A percentile compares a stretch with the other conserved stretches of the same genome.
Conservation (phyloP, 202 grass and related monocot genomes). For the Schoenoplectus tabernaemontani region DNA sequence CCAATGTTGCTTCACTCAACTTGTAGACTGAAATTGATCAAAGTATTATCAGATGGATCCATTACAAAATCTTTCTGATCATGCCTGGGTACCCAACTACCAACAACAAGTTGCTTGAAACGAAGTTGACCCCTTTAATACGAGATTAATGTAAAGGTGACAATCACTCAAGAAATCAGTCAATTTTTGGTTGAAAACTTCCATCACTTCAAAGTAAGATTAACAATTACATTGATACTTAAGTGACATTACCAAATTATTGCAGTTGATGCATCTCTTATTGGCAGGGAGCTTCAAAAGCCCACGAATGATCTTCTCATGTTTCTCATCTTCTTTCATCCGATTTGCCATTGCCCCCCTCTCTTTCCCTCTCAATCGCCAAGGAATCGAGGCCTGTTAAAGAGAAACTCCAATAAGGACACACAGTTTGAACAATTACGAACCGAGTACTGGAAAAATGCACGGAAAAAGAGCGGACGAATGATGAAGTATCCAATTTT, state of each 20-base stretch:
- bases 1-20: background rate
- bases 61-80: background rate
- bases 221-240: no score
- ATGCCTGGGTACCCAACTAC: background rate
- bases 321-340: slow-evolving; percentile 85
- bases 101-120: background rate
- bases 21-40: background rate
- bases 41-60: background rate
- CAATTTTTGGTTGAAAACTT: background rate
- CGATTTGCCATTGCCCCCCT: slow-evolving; percentile 48
- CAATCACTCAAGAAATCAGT: background rate
- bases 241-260: slow-evolving; percentile 55
- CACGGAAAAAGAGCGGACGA: no score
- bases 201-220: background rate
- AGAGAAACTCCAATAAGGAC: slow-evolving; percentile 5
- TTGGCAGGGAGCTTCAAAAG: slow-evolving; percentile 91
- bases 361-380: background rate
- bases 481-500: no score
- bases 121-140: background rate
- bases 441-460: background rate
- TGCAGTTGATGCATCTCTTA: slow-evolving; percentile 94
- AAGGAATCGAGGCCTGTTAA: slow-evolving; percentile 28
- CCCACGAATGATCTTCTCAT: slow-evolving; percentile 84
- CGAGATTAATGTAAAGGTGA: background rate
- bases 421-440: background rate